Evolutionary conservation across 345 rosid species (phyloP).

Genomic region (Rubroshorea leprosula): DNA sequence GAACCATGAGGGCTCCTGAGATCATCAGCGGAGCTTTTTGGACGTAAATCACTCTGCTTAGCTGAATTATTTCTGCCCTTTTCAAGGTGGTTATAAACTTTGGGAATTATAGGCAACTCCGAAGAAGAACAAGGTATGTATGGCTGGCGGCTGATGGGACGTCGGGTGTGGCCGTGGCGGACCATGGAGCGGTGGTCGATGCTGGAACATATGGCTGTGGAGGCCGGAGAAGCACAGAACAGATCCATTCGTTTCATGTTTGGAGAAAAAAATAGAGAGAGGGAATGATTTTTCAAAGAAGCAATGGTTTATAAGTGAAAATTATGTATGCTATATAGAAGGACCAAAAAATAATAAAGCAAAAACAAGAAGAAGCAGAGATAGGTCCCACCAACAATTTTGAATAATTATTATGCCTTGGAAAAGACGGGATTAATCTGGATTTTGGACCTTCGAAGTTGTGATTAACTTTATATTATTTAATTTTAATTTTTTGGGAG

Average conservation of each 20-base stretch:
- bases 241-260: constrained; percentile 65
- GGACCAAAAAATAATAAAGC: neutral
- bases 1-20: constrained; percentile 32
- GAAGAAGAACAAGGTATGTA: constrained; percentile 39
- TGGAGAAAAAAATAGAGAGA: constrained; percentile 2
- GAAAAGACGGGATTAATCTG: constrained; percentile 24
- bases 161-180: constrained; percentile 29
- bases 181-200: constrained; percentile 40
- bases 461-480: constrained; percentile 20
- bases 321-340: neutral
- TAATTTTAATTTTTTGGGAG: neutral
- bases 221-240: constrained; percentile 75
- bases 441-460: constrained; percentile 32
- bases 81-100: constrained; percentile 18
- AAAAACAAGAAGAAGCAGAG: neutral
- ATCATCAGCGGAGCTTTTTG: constrained; percentile 71
- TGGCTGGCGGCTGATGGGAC: constrained; percentile 21
- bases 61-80: constrained; percentile 28
- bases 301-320: neutral
- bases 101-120: constrained; percentile 36
- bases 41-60: constrained; percentile 26
- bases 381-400: constrained; percentile 21
- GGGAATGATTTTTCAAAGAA: neutral
- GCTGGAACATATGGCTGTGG: constrained; percentile 68
- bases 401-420: constrained; percentile 17